Evolutionary conservation across 1,139 yeast genomes (phyloP).

Genomic region (Kodamaea ohmeri): DNA sequence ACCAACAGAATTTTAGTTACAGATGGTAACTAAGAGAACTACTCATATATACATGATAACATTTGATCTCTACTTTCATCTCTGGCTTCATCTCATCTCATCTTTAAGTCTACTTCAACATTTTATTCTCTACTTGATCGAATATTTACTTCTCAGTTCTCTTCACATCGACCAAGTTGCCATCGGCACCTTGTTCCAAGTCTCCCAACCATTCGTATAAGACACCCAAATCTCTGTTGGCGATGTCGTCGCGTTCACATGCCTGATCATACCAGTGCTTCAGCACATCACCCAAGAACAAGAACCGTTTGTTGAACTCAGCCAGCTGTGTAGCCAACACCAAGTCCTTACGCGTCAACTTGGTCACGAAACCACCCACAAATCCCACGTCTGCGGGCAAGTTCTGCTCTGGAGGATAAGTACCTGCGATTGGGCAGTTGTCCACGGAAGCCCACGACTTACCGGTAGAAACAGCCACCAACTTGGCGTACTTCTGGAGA

Average conservation of each 20-base stretch:
- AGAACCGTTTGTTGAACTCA: constrained; percentile 29
- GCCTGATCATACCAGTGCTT: constrained; percentile 47
- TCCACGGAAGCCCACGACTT: constrained; percentile 61
- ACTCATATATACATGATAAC: too few relatives aligned
- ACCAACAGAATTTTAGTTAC: too few relatives aligned
- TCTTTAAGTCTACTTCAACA: not conserved
- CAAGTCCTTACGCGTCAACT: constrained; percentile 56
- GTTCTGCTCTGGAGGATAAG: constrained; percentile 38
- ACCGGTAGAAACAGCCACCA: constrained; percentile 59
- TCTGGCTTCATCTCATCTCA: too few relatives aligned
- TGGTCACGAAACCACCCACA: constrained; percentile 54
- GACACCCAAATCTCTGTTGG: constrained; percentile 45
- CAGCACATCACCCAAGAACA: constrained; percentile 42
- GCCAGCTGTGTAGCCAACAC: constrained; percentile 55
- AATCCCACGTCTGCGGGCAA: constrained; percentile 50
- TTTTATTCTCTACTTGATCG: not conserved
- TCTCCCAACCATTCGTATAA: constrained; percentile 47
- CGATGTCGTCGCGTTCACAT: constrained; percentile 43
- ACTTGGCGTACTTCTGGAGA: constrained; percentile 47
- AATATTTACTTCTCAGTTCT: constrained; percentile 1
- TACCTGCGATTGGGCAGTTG: constrained; percentile 58
- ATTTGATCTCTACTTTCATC: too few relatives aligned
- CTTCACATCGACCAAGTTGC: constrained; percentile 15
- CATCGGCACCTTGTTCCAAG: constrained; percentile 16
- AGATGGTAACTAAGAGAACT: too few relatives aligned